Evolutionary conservation across 805 yeast species (phyloP).

Genomic region (Lipomyces yamanashiensis): DNA sequence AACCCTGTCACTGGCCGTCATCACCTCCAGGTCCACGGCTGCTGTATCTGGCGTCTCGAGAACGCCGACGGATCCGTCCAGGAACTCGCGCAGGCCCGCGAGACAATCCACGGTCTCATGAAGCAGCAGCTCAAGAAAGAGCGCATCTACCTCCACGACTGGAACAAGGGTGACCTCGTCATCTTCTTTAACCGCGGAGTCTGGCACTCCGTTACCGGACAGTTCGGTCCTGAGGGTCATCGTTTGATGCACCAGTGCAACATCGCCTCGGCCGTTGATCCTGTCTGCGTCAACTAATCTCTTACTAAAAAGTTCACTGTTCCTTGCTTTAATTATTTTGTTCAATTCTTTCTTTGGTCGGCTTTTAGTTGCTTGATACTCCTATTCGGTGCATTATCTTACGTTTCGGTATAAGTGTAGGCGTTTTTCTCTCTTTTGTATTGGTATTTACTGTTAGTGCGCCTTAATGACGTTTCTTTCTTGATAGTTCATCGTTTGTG

Average conservation of each 20-base stretch:
- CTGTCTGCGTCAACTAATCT: slow-evolving; percentile 30
- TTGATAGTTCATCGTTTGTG: too few species aligned
- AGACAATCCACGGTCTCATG: slow-evolving; percentile 73
- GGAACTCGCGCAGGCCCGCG: slow-evolving; percentile 73
- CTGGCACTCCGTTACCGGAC: slow-evolving; percentile 92
- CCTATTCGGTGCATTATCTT: not conserved
- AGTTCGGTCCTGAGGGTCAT: slow-evolving; percentile 74
- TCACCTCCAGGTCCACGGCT: slow-evolving; percentile 86
- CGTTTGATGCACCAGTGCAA: slow-evolving; percentile 94
- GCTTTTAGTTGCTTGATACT: not conserved
- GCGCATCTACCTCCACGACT: slow-evolving; percentile 76
- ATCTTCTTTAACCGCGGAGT: slow-evolving; percentile 88
- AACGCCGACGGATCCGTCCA: slow-evolving; percentile 58
- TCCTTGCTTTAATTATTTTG: not conserved
- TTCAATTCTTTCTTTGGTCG: too few species aligned
- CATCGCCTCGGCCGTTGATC: slow-evolving; percentile 63
- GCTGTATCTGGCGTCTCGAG: slow-evolving; percentile 73
- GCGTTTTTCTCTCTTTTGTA: slow-evolving; percentile 3
- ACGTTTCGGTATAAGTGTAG: slow-evolving; percentile 4
- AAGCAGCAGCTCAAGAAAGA: slow-evolving; percentile 82
- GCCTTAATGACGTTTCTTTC: too few species aligned
- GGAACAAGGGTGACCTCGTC: slow-evolving; percentile 84
- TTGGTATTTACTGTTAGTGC: too few species aligned
- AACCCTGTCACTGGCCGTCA: slow-evolving; percentile 84
- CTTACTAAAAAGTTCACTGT: not conserved